Evolutionary conservation across 2,329 filamentous ascomycete genomes (phyloP).

Genomic region (Pseudogymnoascus sp.): DNA sequence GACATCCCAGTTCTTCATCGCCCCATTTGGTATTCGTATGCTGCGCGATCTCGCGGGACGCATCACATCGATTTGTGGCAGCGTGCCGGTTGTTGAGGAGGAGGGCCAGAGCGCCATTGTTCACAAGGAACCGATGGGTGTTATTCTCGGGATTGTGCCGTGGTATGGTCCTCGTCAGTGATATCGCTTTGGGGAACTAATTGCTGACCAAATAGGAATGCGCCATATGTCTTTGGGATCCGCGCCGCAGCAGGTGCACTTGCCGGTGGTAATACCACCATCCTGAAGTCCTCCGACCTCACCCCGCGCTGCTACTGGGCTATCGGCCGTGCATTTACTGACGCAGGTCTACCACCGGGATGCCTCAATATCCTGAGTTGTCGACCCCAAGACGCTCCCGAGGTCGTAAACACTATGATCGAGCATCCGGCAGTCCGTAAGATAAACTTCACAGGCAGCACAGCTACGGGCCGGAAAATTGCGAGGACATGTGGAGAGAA

Average conservation of each 20-base stretch:
- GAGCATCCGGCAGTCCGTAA: constrained; percentile 52
- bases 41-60: constrained; percentile 44
- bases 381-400: constrained; percentile 42
- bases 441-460: constrained; percentile 70
- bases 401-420: constrained; percentile 48
- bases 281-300: constrained; percentile 63
- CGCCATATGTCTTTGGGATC: background rate
- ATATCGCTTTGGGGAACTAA: background rate
- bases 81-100: constrained; percentile 26
- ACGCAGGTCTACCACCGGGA: constrained; percentile 61
- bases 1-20: constrained; percentile 31
- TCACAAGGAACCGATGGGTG: constrained; percentile 51
- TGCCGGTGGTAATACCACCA: constrained; percentile 64
- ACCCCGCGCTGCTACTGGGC: constrained; percentile 49
- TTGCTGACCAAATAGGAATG: background rate
- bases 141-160: constrained; percentile 50
- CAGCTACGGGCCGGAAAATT: constrained; percentile 59
- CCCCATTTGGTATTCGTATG: constrained; percentile 29
- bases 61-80: constrained; percentile 38
- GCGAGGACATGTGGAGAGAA: constrained; percentile 53
- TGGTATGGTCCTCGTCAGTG: constrained; percentile 36
- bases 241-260: constrained; percentile 34
- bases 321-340: constrained; percentile 53
- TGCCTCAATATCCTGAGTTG: constrained; percentile 52
- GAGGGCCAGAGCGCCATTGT: constrained; percentile 44